A percentile compares a stretch with the other conserved stretches of the same genome.
Evolutionary conservation across 495 filamentous ascomycete genomes (phyloP).

Genomic region (Penicillium longicatenatum): DNA sequence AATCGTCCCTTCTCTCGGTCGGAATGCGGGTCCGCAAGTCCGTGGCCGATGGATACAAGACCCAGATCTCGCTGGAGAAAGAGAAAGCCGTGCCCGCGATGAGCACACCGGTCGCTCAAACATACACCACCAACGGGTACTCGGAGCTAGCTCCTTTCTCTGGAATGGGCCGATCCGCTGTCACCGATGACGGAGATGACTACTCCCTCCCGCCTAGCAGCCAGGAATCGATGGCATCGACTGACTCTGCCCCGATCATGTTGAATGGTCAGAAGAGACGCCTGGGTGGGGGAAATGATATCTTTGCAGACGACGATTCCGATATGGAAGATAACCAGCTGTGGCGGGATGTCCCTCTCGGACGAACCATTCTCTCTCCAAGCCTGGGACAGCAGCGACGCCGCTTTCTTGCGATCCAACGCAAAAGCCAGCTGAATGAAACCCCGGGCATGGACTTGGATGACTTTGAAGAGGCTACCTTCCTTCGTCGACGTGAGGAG

Average conservation of each 20-base stretch:
- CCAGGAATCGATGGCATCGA: constrained; percentile 42
- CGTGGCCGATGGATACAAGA: constrained; percentile 91
- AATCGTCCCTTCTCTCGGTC: constrained; percentile 78
- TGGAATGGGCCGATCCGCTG: constrained; percentile 62
- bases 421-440: constrained; percentile 5
- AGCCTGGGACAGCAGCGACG: constrained; percentile 35
- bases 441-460: constrained; percentile 35
- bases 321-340: constrained; percentile 5
- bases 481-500: constrained; percentile 45
- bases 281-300: constrained; percentile 43
- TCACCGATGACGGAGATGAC: constrained; percentile 42
- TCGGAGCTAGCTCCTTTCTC: constrained; percentile 75
- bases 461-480: constrained; percentile 48
- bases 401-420: constrained; percentile 26
- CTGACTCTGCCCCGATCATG: constrained; percentile 6
- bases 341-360: constrained; percentile 7
- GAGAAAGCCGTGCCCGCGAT: constrained; percentile 22
- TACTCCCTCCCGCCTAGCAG: constrained; percentile 48
- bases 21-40: constrained; percentile 93
- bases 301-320: constrained; percentile 48
- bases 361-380: constrained; percentile 39
- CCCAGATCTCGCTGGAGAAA: constrained; percentile 41
- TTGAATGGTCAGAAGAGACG: constrained; percentile 26
- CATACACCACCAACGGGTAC: constrained; percentile 22
- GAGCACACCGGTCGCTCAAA: constrained; percentile 18